Conservation (phyloP, 352 stramenopile genomes). For the Pythium guiyangense region DNA sequence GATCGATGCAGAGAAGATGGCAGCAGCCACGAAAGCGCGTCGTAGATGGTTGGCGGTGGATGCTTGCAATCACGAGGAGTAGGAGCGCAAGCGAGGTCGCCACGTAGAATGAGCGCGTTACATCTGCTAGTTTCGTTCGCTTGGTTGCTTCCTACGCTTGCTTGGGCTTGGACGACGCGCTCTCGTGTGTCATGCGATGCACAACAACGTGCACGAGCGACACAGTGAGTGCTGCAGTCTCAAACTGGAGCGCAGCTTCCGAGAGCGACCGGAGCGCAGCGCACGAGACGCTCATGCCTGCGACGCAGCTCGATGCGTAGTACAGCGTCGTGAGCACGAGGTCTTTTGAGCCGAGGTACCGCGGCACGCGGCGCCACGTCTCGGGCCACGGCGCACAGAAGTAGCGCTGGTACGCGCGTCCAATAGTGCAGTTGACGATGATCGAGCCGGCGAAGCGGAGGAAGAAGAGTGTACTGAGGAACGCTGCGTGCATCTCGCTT, state of each 20-base stretch:
- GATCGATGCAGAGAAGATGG: no score
- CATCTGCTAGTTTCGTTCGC: no score
- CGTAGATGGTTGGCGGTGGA: background rate
- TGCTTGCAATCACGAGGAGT: background rate
- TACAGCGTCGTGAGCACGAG: constrained; percentile 58
- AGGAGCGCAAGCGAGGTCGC: background rate
- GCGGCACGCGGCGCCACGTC: constrained; percentile 43
- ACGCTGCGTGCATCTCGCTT: constrained; percentile 21
- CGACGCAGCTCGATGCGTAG: constrained; percentile 29
- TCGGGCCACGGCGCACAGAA: constrained; percentile 40
- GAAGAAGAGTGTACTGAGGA: constrained; percentile 52
- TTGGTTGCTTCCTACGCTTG: background rate
- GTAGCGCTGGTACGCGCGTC: constrained; percentile 43
- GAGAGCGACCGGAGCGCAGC: constrained; percentile 37
- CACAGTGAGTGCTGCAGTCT: constrained; percentile 31
- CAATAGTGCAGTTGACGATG: constrained; percentile 32
- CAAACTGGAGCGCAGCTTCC: constrained; percentile 43
- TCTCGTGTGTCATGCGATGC: constrained; percentile 11
- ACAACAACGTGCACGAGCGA: constrained; percentile 49
- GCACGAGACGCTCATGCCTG: constrained; percentile 30
- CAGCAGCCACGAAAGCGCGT: background rate
- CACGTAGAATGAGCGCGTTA: background rate
- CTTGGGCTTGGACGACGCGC: background rate
- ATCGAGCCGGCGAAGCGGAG: constrained; percentile 22
- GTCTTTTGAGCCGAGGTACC: constrained; percentile 59